Conservation (phyloP, 1,139 yeast species). For the Nematodospora anomalae region DNA sequence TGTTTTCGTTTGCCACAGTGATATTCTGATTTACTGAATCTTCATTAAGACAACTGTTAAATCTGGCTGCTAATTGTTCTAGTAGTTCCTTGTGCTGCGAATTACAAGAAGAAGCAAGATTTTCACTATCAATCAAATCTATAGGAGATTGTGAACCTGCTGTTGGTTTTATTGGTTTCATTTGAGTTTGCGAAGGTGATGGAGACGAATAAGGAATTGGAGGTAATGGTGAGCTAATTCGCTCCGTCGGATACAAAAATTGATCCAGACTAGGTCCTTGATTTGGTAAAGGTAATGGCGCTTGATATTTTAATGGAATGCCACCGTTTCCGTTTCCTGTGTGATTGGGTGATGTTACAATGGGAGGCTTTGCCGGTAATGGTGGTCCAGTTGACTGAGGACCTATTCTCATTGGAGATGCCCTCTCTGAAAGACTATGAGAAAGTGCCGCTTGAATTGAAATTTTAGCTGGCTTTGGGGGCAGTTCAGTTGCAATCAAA, state of each 20-base stretch:
- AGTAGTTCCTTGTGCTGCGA: slow-evolving; percentile 11
- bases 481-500: slow-evolving; percentile 12
- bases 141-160: slow-evolving; percentile 1
- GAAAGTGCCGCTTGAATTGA: slow-evolving; percentile 1
- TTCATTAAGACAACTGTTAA: slow-evolving; percentile 23
- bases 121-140: slow-evolving; percentile 22
- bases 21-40: slow-evolving; percentile 15
- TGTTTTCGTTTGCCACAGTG: slow-evolving; percentile 20
- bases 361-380: slow-evolving; percentile 38
- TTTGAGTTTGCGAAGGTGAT: neutral
- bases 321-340: slow-evolving; percentile 1
- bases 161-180: neutral
- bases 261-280: slow-evolving; percentile 1
- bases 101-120: slow-evolving; percentile 3
- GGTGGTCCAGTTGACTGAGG: slow-evolving; percentile 37
- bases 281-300: slow-evolving; percentile 37
- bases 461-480: slow-evolving; percentile 25
- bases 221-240: slow-evolving; percentile 4
- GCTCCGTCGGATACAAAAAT: slow-evolving; percentile 7
- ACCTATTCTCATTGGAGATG: slow-evolving; percentile 1
- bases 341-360: slow-evolving; percentile 10
- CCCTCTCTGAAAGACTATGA: neutral
- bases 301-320: slow-evolving; percentile 32
- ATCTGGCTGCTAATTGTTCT: slow-evolving; percentile 22
- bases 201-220: slow-evolving; percentile 3